Percentiles rank a stretch among this genome's conserved stretches.
These are phyloP conservation scores for Neopestalotiopsis clavispora DNA, from an alignment of 2,329 filamentous ascomycete genomes.

Conservation along the genomic window DNA sequence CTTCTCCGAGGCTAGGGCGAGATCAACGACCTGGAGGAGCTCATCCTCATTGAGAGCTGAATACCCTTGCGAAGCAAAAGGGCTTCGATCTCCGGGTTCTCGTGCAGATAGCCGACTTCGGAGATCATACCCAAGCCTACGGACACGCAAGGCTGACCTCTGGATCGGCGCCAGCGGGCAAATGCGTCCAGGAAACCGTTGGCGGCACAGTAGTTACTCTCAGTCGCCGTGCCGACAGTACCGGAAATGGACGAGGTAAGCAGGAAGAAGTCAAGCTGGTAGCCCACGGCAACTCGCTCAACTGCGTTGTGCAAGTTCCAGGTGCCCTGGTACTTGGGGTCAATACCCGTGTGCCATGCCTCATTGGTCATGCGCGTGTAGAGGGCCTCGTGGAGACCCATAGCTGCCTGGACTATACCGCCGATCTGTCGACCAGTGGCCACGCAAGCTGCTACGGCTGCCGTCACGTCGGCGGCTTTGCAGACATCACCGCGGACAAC, in stretches of 20 bases:
- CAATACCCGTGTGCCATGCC: slow-evolving; percentile 30
- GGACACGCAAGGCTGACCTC: slow-evolving; percentile 31
- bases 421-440: neutral
- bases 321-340: slow-evolving; percentile 28
- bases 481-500: slow-evolving; percentile 20
- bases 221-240: slow-evolving; percentile 34
- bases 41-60: slow-evolving; percentile 28
- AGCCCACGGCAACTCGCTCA: neutral
- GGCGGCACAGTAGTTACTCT: slow-evolving; percentile 42
- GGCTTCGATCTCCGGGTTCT: slow-evolving; percentile 31
- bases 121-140: slow-evolving; percentile 39
- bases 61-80: slow-evolving; percentile 26
- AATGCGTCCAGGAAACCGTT: slow-evolving; percentile 43
- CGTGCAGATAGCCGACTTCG: slow-evolving; percentile 39
- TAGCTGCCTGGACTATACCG: slow-evolving; percentile 8
- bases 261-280: slow-evolving; percentile 37
- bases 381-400: slow-evolving; percentile 26
- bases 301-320: slow-evolving; percentile 30
- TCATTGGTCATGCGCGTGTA: slow-evolving; percentile 30
- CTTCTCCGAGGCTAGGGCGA: neutral
- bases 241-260: slow-evolving; percentile 33
- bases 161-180: slow-evolving; percentile 28
- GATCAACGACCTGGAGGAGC: slow-evolving; percentile 30
- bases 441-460: neutral
- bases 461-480: slow-evolving; percentile 24